Conservation (phyloP, 78 protist genomes). For the Dictyostelium intermedium region DNA sequence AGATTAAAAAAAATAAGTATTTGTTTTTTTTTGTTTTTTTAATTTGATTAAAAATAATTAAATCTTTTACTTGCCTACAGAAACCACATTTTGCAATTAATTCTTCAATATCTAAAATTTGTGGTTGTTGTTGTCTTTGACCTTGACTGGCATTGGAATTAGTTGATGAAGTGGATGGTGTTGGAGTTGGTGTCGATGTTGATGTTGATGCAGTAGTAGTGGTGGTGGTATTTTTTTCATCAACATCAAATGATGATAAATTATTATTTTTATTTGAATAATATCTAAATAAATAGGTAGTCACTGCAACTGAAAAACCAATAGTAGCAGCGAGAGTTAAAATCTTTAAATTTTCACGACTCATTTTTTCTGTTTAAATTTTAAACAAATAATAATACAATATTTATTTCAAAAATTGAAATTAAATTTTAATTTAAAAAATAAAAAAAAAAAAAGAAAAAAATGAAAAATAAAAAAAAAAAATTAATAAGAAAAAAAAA, state of each 20-base stretch:
- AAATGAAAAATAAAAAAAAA: not conserved
- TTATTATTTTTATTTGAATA: not conserved
- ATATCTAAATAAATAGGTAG: not conserved
- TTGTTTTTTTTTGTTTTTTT: not conserved
- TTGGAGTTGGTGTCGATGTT: not conserved
- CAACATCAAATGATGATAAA: not conserved
- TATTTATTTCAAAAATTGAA: not conserved
- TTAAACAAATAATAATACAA: not conserved
- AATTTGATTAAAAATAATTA: not conserved
- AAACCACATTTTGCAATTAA: constrained; percentile 57
- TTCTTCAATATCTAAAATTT: constrained; percentile 53
- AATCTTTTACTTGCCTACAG: not conserved
- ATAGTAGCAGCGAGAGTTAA: not conserved
- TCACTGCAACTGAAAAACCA: constrained; percentile 20
- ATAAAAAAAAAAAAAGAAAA: not conserved
- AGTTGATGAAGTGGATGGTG: not conserved
- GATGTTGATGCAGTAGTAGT: not conserved
- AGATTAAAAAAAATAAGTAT: not conserved
- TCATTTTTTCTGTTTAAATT: not conserved
- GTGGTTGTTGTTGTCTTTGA: not conserved
- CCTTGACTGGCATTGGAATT: not conserved
- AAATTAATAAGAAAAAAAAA: not conserved
- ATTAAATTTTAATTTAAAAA: not conserved
- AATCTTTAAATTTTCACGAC: constrained; percentile 7
- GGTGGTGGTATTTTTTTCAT: not conserved